Evolutionary conservation across 148 eudicot genomes (phyloP).

Genomic region (Oxyria digyna): DNA sequence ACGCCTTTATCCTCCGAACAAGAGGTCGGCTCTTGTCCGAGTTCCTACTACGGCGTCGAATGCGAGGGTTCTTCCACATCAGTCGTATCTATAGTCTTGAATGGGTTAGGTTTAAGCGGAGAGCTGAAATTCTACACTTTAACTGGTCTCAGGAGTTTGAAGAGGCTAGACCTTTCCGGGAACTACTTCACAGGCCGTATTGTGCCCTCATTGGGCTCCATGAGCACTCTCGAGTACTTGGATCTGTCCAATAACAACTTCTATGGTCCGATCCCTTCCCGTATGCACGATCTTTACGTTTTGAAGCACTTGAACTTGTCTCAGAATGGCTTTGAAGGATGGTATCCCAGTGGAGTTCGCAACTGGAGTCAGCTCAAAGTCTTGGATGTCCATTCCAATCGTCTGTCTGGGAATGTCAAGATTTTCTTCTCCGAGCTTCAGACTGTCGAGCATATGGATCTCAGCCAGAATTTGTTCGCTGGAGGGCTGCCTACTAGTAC

Average conservation of each 20-base stretch:
- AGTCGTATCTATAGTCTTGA: conserved; percentile 42
- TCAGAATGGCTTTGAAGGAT: conserved; percentile 38
- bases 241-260: conserved; percentile 67
- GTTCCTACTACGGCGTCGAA: conserved; percentile 48
- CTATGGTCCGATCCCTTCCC: conserved; percentile 63
- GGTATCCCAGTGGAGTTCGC: conserved; percentile 48
- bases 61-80: conserved; percentile 22
- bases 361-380: conserved; percentile 61
- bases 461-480: conserved; percentile 56
- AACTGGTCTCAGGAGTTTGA: conserved; percentile 24
- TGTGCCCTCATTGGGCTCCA: conserved; percentile 54
- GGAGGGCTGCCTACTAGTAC: conserved; percentile 35
- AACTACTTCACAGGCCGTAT: conserved; percentile 53
- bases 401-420: conserved; percentile 46
- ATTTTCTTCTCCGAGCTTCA: conserved; percentile 43
- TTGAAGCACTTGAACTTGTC: conserved; percentile 66
- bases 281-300: conserved; percentile 54
- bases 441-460: conserved; percentile 56
- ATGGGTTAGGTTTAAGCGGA: conserved; percentile 39
- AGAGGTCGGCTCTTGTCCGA: conserved; percentile 39
- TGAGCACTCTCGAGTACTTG: conserved; percentile 36
- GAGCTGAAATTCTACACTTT: conserved; percentile 64
- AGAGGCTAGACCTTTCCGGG: conserved; percentile 47
- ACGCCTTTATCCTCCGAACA: conserved; percentile 11
- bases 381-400: conserved; percentile 54